Evolutionary conservation across 768 basidiomycete genomes (phyloP).

Genomic region (Albatrellus ellisii): DNA sequence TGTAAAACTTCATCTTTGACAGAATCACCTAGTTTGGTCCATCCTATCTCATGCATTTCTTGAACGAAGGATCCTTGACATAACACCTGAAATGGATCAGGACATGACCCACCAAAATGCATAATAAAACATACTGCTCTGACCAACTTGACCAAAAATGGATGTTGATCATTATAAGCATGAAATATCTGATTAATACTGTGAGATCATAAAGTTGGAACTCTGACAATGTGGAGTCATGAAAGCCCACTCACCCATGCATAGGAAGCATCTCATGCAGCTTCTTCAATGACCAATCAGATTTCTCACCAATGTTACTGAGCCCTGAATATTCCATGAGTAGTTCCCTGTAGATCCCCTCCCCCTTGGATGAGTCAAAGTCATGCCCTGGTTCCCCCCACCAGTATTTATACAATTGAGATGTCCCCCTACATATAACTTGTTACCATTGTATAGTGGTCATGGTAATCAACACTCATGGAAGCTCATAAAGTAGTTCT

Average conservation of each 20-base stretch:
- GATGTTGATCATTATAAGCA: slow-evolving; percentile 37
- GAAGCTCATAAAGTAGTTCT: slow-evolving; percentile 11
- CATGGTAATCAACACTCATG: slow-evolving; percentile 4
- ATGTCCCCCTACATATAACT: background rate
- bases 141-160: slow-evolving; percentile 43
- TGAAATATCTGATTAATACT: slow-evolving; percentile 32
- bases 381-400: background rate
- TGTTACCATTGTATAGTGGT: background rate
- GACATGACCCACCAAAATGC: background rate
- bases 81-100: slow-evolving; percentile 26
- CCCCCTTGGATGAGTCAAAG: background rate
- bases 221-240: background rate
- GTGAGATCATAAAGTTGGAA: background rate
- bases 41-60: slow-evolving; percentile 39
- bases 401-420: background rate
- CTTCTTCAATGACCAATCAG: background rate
- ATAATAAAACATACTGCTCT: slow-evolving; percentile 31
- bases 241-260: background rate
- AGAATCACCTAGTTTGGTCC: slow-evolving; percentile 28
- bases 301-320: background rate
- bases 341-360: background rate
- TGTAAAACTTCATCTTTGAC: slow-evolving; percentile 29
- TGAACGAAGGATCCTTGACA: slow-evolving; percentile 42
- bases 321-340: background rate
- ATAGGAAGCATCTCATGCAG: background rate